phyloP scores from a whole-genome alignment of 768 basidiomycete species.

The Xerocomus potaroensis region DNA sequence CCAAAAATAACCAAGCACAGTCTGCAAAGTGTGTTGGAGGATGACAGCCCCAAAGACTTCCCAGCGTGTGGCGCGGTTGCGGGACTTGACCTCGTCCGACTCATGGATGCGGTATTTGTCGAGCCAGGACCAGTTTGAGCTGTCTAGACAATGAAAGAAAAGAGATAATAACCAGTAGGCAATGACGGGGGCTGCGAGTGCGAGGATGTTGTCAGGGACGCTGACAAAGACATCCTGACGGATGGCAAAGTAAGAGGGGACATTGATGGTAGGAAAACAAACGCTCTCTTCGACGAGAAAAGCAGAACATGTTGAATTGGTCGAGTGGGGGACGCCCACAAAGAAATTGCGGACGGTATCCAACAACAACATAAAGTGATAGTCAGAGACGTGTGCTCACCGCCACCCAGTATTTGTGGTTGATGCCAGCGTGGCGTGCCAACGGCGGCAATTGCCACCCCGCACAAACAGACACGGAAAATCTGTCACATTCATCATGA shows the following conservation, averaged over 20 bases:
- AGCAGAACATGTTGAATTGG: slow-evolving; percentile 36
- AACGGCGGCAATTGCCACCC: no score
- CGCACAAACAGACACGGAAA: no score
- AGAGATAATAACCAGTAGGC: slow-evolving; percentile 83
- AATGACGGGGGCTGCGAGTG: slow-evolving; percentile 69
- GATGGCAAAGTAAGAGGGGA: slow-evolving; percentile 55
- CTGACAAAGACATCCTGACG: slow-evolving; percentile 45
- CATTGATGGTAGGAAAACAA: slow-evolving; percentile 32
- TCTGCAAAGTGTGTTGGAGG: slow-evolving; percentile 85
- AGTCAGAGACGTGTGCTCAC: no score
- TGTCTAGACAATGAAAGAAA: slow-evolving; percentile 80
- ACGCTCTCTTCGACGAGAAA: slow-evolving; percentile 34
- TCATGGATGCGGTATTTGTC: slow-evolving; percentile 88
- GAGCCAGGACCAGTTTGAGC: slow-evolving; percentile 69
- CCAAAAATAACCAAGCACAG: slow-evolving; percentile 65
- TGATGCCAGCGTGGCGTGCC: no score
- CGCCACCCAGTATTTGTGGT: no score
- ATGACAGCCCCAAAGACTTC: slow-evolving; percentile 80
- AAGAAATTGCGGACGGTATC: slow-evolving; percentile 9
- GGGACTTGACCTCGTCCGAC: slow-evolving; percentile 66
- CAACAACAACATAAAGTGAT: slow-evolving; percentile 11
- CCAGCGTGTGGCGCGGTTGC: slow-evolving; percentile 67
- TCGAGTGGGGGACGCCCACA: slow-evolving; percentile 8
- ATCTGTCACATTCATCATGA: no score
- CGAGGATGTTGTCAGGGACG: slow-evolving; percentile 67